These are phyloP conservation scores for Globisporangium perplexum DNA, from an alignment of 352 stramenopile species.

Conservation along the genomic window DNA sequence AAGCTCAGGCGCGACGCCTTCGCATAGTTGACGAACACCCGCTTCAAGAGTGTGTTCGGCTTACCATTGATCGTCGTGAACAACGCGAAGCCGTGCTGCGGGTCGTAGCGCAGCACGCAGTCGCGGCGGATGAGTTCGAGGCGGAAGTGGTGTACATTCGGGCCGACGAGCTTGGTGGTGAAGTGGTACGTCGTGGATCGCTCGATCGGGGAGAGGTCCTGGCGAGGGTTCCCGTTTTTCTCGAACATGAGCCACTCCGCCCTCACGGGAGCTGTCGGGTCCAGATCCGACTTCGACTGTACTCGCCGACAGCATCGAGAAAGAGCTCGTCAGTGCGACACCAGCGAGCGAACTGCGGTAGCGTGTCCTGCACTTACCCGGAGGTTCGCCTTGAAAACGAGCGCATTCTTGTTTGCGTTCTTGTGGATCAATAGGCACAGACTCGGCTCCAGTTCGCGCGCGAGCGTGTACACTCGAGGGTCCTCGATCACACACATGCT, in stretches of 20 bases:
- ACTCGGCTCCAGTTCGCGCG: conserved; percentile 35
- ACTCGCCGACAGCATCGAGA: too few relatives aligned
- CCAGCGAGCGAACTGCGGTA: not conserved
- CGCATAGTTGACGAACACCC: conserved; percentile 38
- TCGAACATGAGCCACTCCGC: conserved; percentile 72
- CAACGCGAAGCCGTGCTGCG: conserved; percentile 26
- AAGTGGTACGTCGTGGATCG: conserved; percentile 53
- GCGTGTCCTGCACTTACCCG: conserved; percentile 7
- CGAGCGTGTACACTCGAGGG: conserved; percentile 39
- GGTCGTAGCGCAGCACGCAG: conserved; percentile 41
- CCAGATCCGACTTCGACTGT: conserved; percentile 25
- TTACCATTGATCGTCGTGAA: conserved; percentile 57
- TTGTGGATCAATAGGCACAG: conserved; percentile 58
- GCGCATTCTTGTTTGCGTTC: conserved; percentile 48
- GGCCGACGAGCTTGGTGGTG: conserved; percentile 25
- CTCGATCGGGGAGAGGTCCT: conserved; percentile 48
- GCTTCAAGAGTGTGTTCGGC: conserved; percentile 45
- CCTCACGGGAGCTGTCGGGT: conserved; percentile 27
- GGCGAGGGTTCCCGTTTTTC: conserved; percentile 44
- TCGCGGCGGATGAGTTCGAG: conserved; percentile 42
- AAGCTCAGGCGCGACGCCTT: conserved; percentile 31
- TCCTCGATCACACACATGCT: conserved; percentile 22
- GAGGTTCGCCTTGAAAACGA: conserved; percentile 43
- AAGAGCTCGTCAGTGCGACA: not conserved
- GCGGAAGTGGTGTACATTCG: conserved; percentile 39